phyloP scores from a whole-genome alignment of 2,329 filamentous ascomycete species.

The Xylaria sp. region DNA sequence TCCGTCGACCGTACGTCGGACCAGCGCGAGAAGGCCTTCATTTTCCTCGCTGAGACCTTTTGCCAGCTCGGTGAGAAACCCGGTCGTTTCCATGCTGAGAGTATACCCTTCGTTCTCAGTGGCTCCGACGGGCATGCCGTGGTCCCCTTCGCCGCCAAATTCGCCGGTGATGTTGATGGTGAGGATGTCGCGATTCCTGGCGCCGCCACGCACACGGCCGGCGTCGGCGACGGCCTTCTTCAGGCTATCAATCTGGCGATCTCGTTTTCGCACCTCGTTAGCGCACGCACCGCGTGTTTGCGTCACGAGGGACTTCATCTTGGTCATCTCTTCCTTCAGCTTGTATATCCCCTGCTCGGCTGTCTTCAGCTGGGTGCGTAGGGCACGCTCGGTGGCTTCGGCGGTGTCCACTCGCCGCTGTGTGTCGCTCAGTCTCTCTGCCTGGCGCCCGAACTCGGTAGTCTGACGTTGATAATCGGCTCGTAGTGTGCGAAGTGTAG shows the following conservation, averaged over 20 bases:
- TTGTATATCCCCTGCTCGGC: conserved; percentile 78
- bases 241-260: conserved; percentile 86
- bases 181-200: conserved; percentile 64
- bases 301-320: conserved; percentile 80
- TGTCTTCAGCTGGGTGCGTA: conserved; percentile 75
- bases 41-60: conserved; percentile 91
- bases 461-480: conserved; percentile 79
- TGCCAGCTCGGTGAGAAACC: conserved; percentile 86
- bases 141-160: conserved; percentile 64
- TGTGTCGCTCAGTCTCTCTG: conserved; percentile 64
- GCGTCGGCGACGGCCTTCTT: conserved; percentile 86
- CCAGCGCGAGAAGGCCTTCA: conserved; percentile 77
- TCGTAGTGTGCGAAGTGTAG: conserved; percentile 79
- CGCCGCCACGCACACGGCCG: conserved; percentile 68
- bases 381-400: conserved; percentile 76
- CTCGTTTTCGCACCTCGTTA: conserved; percentile 89
- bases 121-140: conserved; percentile 43
- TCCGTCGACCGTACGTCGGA: conserved; percentile 75
- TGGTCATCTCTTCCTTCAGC: conserved; percentile 85
- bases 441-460: conserved; percentile 70
- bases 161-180: conserved; percentile 68
- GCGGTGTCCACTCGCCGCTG: conserved; percentile 65
- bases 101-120: conserved; percentile 69
- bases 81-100: conserved; percentile 86
- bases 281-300: conserved; percentile 89